phyloP scores from a whole-genome alignment of 352 stramenopile genomes.

The Globisporangium nodosum region DNA sequence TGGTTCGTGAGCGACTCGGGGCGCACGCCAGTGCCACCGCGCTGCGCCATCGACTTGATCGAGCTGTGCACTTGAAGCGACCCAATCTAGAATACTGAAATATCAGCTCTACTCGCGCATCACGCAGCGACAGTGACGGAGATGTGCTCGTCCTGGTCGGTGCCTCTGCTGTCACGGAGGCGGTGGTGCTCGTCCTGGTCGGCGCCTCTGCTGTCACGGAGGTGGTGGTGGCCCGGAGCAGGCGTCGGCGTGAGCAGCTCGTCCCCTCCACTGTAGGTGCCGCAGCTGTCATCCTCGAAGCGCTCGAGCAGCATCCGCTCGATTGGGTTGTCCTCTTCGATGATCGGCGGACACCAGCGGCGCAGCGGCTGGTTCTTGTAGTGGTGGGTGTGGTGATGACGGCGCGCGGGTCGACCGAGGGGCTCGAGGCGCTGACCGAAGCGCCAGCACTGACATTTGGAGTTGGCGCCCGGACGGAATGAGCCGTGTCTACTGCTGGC shows the following conservation, averaged over 20 bases:
- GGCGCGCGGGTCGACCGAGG: neutral
- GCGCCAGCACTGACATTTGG: constrained; percentile 9
- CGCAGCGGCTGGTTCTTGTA: neutral
- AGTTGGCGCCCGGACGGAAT: too few relatives aligned
- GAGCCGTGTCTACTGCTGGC: neutral
- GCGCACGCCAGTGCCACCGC: constrained; percentile 16
- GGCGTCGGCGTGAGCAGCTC: neutral
- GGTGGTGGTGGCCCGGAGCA: neutral
- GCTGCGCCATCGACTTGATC: neutral
- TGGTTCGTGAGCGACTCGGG: constrained; percentile 39
- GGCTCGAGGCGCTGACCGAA: constrained; percentile 12
- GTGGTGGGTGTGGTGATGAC: constrained; percentile 1
- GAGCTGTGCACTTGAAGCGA: neutral
- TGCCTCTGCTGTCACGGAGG: neutral
- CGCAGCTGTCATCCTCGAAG: constrained; percentile 1
- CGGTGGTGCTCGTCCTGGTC: neutral
- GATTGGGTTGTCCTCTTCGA: constrained; percentile 14
- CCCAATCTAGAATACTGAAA: neutral
- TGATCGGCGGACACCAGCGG: constrained; percentile 6
- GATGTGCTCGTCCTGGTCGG: too few relatives aligned
- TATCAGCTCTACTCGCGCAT: too few relatives aligned
- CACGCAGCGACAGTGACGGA: too few relatives aligned
- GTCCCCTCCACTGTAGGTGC: neutral
- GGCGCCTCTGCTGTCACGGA: neutral
- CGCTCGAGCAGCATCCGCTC: constrained; percentile 5